Base-by-base conservation (phyloP, 1,284 basidiomycete species). In the Apiotrichum akiyoshidainum region DNA sequence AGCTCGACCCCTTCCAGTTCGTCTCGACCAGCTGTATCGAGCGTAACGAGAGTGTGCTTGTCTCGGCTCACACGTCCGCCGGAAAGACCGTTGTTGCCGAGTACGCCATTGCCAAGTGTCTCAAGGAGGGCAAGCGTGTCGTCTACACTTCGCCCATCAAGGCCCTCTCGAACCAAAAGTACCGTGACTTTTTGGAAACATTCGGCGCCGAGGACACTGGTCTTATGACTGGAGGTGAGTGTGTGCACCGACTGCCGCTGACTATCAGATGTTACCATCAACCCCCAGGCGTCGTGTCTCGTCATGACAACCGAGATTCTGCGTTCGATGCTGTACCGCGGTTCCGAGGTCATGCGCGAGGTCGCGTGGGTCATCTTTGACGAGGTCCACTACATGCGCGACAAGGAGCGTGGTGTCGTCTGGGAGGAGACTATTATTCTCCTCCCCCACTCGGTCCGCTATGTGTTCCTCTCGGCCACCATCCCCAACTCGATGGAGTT, bases 281-380 rank as follows among this genome's bases (percentile, higher is more conserved):
- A 99, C 75, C 95, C 95, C 2, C 88, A 88, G 5, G 95, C 96
- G 9, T 92, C 90, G 48, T 99, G 96, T 81, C 80, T 99, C 49
- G 95, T 99, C 54, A 99, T 99, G 96, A 99, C 96, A 0, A 99
- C 96, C 2, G 96, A 99, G 91, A 99, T 99, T 87, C 78, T 99
- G 57, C 87, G 96, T 14, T 98, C 94, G 1, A 99, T 99, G 95
- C 82, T 99, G 39, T 99, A 99, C 75, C 87, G 96, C 57, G 96
- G 96, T 45, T 97, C 93, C 17, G 96, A 99, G 79, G 89, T 99
- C 69, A 97, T 99, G 91, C 90, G 96, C 62, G 96, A 99, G 81
- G 95, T 99, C 16, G 95, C 94, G 0, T 99, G 96, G 96, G 95
- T 99, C 63, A 86, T 99, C 60, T 99, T 99, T 74, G 96, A 99